phyloP scores from a whole-genome alignment of 2,329 filamentous ascomycete genomes.

The Alternaria sp. region DNA sequence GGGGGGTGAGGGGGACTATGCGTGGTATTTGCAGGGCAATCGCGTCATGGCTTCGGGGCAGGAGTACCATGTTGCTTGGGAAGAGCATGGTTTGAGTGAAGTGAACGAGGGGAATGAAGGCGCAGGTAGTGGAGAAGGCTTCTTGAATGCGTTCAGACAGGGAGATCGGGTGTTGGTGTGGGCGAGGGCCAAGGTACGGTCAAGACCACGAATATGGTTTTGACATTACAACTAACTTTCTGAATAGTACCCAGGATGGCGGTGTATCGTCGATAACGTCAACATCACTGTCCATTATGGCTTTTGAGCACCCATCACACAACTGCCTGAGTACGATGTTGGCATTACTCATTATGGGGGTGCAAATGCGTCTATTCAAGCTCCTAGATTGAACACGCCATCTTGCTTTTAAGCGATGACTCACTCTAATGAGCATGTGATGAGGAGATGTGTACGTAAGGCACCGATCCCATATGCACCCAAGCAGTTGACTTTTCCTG shows the following conservation, averaged over 20 bases:
- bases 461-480: not conserved
- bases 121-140: slow-evolving; percentile 36
- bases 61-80: slow-evolving; percentile 35
- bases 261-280: slow-evolving; percentile 33
- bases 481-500: not conserved
- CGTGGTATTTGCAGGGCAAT: slow-evolving; percentile 48
- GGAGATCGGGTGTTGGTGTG: slow-evolving; percentile 42
- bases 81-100: not conserved
- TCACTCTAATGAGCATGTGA: not conserved
- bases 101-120: slow-evolving; percentile 30
- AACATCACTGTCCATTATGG: slow-evolving; percentile 32
- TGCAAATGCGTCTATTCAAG: not conserved
- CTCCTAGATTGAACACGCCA: not conserved
- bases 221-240: slow-evolving; percentile 7
- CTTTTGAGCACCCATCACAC: slow-evolving; percentile 14
- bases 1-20: slow-evolving; percentile 30
- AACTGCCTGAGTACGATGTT: not conserved
- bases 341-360: not conserved
- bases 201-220: not conserved
- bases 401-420: no score
- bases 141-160: slow-evolving; percentile 33
- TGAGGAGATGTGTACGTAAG: not conserved
- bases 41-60: slow-evolving; percentile 27
- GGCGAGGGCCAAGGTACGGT: slow-evolving; percentile 45
- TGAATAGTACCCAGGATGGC: slow-evolving; percentile 40